These are phyloP conservation scores for Xylaria sp. DNA, from an alignment of 495 filamentous ascomycete species.

Conservation along the genomic window DNA sequence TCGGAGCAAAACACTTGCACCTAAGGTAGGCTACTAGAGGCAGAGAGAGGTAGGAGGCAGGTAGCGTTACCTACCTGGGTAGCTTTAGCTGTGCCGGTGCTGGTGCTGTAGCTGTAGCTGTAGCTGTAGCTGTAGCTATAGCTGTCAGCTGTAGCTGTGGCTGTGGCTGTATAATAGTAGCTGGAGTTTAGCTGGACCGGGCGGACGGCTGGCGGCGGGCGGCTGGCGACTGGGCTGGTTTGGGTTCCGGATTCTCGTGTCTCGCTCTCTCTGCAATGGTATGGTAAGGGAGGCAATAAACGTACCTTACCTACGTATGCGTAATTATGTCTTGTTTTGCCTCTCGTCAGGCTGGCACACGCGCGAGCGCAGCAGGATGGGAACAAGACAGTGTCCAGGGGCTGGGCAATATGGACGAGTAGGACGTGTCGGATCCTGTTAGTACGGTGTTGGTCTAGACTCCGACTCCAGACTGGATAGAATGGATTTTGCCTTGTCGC, in stretches of 20 bases:
- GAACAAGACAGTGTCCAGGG: slow-evolving; percentile 22
- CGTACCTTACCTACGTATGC: too few relatives aligned
- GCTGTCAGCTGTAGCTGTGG: background rate
- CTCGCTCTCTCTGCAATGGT: slow-evolving; percentile 4
- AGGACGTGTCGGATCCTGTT: slow-evolving; percentile 21
- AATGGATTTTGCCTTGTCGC: slow-evolving; percentile 10
- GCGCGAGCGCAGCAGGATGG: slow-evolving; percentile 5
- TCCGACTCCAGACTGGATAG: slow-evolving; percentile 11
- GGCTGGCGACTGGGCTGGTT: slow-evolving; percentile 3
- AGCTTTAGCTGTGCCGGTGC: background rate
- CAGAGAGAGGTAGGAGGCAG: background rate
- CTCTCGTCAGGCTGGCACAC: slow-evolving; percentile 22
- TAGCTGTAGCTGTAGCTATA: slow-evolving; percentile 5
- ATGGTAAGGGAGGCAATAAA: background rate
- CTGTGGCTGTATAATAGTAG: slow-evolving; percentile 4
- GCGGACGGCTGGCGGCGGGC: background rate
- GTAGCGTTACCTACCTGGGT: too few relatives aligned
- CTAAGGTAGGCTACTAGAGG: background rate
- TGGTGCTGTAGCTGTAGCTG: slow-evolving; percentile 7
- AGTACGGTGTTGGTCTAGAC: slow-evolving; percentile 20
- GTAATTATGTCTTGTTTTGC: background rate
- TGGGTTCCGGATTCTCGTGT: slow-evolving; percentile 5
- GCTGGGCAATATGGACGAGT: background rate
- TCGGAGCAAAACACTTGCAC: background rate
- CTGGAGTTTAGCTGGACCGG: background rate